Evolutionary conservation across 2,329 filamentous ascomycete species (phyloP).

Genomic region (Penicillium glabrum): DNA sequence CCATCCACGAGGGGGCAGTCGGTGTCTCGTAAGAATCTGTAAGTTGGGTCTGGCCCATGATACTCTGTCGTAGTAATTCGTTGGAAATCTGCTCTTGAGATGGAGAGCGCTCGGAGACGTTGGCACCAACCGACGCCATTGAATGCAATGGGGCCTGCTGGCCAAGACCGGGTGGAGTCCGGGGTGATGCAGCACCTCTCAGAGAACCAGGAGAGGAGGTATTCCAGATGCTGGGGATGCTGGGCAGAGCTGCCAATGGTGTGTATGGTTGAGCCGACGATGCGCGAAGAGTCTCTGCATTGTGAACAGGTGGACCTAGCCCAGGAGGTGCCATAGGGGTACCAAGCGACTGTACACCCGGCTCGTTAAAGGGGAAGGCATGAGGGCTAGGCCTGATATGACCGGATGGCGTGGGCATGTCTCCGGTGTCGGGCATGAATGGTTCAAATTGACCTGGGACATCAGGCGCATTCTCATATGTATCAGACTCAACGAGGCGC

Average conservation of each 20-base stretch:
- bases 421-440: slow-evolving; percentile 23
- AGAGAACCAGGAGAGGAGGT: slow-evolving; percentile 46
- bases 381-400: slow-evolving; percentile 21
- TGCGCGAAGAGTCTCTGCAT: slow-evolving; percentile 18
- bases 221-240: slow-evolving; percentile 47
- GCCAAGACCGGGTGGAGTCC: slow-evolving; percentile 39
- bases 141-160: slow-evolving; percentile 20
- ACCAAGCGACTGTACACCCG: slow-evolving; percentile 21
- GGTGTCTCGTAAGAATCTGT: slow-evolving; percentile 19
- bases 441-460: slow-evolving; percentile 25
- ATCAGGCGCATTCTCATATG: slow-evolving; percentile 35
- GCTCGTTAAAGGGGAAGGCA: slow-evolving; percentile 23
- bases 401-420: slow-evolving; percentile 26
- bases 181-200: slow-evolving; percentile 40
- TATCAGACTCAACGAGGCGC: slow-evolving; percentile 41
- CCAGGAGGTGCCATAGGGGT: slow-evolving; percentile 37
- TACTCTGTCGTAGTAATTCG: slow-evolving; percentile 29
- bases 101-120: slow-evolving; percentile 17
- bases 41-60: slow-evolving; percentile 26
- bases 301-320: slow-evolving; percentile 26
- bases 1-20: slow-evolving; percentile 26
- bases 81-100: slow-evolving; percentile 27
- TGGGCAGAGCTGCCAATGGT: slow-evolving; percentile 29
- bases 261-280: slow-evolving; percentile 34
- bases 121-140: slow-evolving; percentile 12